Evolutionary conservation across 345 rosid species (phyloP).

Genomic region (Arabis hirsuta): DNA sequence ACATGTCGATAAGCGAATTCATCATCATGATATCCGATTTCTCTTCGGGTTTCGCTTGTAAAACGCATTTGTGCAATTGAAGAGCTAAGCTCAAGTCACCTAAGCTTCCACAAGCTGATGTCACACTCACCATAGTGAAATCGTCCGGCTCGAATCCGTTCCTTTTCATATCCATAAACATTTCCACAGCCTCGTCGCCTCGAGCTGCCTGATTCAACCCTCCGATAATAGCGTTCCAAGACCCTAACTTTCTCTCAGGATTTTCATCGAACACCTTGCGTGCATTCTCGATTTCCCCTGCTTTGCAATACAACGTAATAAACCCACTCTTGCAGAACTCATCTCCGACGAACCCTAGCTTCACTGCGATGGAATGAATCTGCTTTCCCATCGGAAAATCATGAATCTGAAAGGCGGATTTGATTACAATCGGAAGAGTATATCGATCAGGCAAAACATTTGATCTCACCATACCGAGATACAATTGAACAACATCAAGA

Average conservation of each 20-base stretch:
- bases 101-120: conserved; percentile 76
- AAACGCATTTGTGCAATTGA: conserved; percentile 76
- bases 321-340: conserved; percentile 88
- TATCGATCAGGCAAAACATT: conserved; percentile 67
- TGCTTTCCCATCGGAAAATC: conserved; percentile 55
- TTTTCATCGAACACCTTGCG: conserved; percentile 74
- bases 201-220: conserved; percentile 70
- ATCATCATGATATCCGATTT: conserved; percentile 65
- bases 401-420: conserved; percentile 56
- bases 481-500: conserved; percentile 51
- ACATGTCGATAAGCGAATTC: conserved; percentile 78
- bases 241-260: conserved; percentile 69
- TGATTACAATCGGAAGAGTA: conserved; percentile 68
- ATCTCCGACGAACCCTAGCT: conserved; percentile 55
- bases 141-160: conserved; percentile 74
- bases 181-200: conserved; percentile 56
- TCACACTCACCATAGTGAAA: conserved; percentile 76
- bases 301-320: conserved; percentile 55
- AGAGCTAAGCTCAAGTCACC: conserved; percentile 67
- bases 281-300: conserved; percentile 57
- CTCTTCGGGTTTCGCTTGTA: conserved; percentile 51
- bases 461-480: conserved; percentile 59
- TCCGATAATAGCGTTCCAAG: conserved; percentile 81
- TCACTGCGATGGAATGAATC: conserved; percentile 64
- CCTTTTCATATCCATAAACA: conserved; percentile 63